Conservation (phyloP, 1,139 yeast genomes). For the Hyphopichia pseudoburtonii region DNA sequence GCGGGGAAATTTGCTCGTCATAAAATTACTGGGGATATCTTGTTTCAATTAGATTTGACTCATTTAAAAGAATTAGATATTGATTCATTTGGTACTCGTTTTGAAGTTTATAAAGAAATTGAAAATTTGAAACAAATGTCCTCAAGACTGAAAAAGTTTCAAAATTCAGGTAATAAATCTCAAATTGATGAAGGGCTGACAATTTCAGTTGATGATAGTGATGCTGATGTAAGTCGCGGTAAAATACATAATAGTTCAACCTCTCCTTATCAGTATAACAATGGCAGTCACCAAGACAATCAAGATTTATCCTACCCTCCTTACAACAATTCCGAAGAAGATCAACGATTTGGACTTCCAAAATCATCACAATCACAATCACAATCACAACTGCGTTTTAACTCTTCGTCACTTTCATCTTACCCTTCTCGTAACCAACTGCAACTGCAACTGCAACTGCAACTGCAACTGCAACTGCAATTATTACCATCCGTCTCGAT, state of each 20-base stretch:
- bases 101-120: constrained; percentile 86
- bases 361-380: neutral
- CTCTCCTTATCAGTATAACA: constrained; percentile 3
- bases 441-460: neutral
- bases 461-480: constrained; percentile 6
- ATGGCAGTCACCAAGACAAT: no score
- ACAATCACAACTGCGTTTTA: neutral
- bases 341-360: constrained; percentile 2
- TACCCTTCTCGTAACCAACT: neutral
- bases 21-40: constrained; percentile 82
- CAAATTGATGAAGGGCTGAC: constrained; percentile 3
- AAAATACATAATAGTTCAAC: constrained; percentile 1
- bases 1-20: constrained; percentile 83
- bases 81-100: constrained; percentile 90
- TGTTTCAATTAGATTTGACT: constrained; percentile 80
- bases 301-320: constrained; percentile 2
- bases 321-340: constrained; percentile 11
- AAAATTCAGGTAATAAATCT: neutral
- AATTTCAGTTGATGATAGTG: constrained; percentile 8
- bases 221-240: no score
- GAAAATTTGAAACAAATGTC: constrained; percentile 55
- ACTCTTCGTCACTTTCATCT: neutral
- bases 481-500: constrained; percentile 16
- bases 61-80: constrained; percentile 91
- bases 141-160: constrained; percentile 6